Base-by-base conservation (phyloP, 345 rosid genomes). In the Eucalyptus lansdowneana region DNA sequence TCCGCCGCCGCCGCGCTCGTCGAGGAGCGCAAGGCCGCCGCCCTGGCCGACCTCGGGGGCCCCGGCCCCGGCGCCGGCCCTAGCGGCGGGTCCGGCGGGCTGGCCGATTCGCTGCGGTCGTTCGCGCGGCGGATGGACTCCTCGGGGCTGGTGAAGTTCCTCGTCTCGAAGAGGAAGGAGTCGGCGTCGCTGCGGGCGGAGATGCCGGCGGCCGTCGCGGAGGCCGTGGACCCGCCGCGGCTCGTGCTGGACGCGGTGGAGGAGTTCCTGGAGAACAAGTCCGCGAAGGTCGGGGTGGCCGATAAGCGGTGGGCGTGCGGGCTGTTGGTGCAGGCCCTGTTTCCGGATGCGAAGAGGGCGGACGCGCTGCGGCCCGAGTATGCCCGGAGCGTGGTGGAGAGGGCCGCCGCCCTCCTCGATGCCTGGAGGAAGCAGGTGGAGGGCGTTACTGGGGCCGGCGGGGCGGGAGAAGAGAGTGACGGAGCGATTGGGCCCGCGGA, bases 291-390 rank as follows among this genome's bases (percentile, higher is more conserved):
- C 40, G 94, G 96, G 67, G 91, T 93, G 47, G 92, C 94, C 29
- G 96, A 94, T 83, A 95, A 93, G 92, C 90, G 96, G 89, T 95
- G 96, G 96, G 96, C 95, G 2, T 93, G 95, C 19, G 95, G 93
- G 65, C 86, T 93, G 90, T 76, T 94, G 90, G 93, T 95, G 85
- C 96, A 94, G 87, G 96, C 93, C 34, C 89, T 94, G 65, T 93
- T 94, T 40, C 93, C 95, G 53, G 93, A 93, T 86, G 90, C 65
- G 53, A 58, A 40, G 76, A 50, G 76, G 87, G 47, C 27, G 76
- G 62, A 81, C 37, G 40, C 37, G 56, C 62, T 40, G 54, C 49
- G 27, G 29, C 94, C 94, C 14, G 88, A 56, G 86, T 93, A 91
- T 47, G 90, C 94, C 15, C 89, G 91, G 81, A 90, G 91, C 10